Evolutionary conservation across 495 filamentous ascomycete genomes (phyloP).

Genomic region (Haplographium delicatum): DNA sequence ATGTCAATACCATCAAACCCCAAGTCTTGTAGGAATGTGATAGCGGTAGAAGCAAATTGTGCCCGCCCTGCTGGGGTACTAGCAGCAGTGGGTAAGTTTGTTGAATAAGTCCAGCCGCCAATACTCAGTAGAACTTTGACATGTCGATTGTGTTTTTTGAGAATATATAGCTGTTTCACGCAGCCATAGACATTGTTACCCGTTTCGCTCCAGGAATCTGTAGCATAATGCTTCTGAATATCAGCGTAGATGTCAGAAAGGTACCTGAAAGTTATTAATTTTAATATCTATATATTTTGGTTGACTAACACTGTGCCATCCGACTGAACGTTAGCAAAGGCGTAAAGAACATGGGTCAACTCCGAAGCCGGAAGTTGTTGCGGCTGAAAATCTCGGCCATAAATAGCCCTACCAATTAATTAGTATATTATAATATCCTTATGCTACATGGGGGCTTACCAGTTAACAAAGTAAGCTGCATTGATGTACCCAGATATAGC

Average conservation of each 20-base stretch:
- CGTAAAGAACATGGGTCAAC: slow-evolving; percentile 79
- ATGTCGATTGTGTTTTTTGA: slow-evolving; percentile 80
- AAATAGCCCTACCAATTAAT: slow-evolving; percentile 64
- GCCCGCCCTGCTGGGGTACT: slow-evolving; percentile 46
- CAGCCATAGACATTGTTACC: slow-evolving; percentile 76
- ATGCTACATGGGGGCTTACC: too few species aligned
- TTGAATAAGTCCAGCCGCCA: slow-evolving; percentile 86
- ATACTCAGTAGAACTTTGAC: slow-evolving; percentile 83
- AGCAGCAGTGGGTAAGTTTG: slow-evolving; percentile 67
- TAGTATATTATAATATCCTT: too few species aligned
- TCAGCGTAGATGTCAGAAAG: slow-evolving; percentile 53
- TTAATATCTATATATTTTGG: neutral
- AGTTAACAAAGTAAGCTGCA: slow-evolving; percentile 81
- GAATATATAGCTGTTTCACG: slow-evolving; percentile 79
- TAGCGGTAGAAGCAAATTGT: slow-evolving; percentile 60
- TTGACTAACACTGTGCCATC: slow-evolving; percentile 72
- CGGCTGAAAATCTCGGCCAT: slow-evolving; percentile 71
- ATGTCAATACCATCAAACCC: slow-evolving; percentile 55
- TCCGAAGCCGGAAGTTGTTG: slow-evolving; percentile 72
- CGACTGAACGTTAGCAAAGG: slow-evolving; percentile 77
- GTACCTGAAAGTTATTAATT: slow-evolving; percentile 30
- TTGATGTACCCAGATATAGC: slow-evolving; percentile 46
- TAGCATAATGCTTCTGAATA: slow-evolving; percentile 69
- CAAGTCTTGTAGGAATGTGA: slow-evolving; percentile 46
- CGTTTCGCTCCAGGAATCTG: slow-evolving; percentile 54